Percentiles rank a stretch among this genome's conserved stretches.
Evolutionary conservation across 495 filamentous ascomycete genomes (phyloP).

Genomic region (Saxophila tyrrhenica): DNA sequence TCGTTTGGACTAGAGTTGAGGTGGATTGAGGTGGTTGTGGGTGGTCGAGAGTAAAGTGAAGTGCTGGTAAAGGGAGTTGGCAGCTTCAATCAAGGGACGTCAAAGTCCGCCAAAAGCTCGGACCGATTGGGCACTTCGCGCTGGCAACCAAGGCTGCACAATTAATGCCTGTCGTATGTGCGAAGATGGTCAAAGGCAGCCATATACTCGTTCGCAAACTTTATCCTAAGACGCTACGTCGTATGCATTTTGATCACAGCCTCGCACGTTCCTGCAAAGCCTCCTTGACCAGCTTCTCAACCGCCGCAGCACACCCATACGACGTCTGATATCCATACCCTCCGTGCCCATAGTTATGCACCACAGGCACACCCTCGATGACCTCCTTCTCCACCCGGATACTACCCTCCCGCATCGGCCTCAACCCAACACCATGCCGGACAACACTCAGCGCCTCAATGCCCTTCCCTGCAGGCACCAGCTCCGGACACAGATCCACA

Average conservation of each 20-base stretch:
- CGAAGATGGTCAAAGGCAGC: too few relatives aligned
- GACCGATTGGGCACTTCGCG: neutral
- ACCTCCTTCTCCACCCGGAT: constrained; percentile 74
- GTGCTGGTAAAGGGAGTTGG: neutral
- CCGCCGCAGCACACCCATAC: constrained; percentile 68
- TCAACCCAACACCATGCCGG: constrained; percentile 76
- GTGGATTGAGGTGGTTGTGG: neutral
- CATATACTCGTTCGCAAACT: neutral
- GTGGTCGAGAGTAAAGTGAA: neutral
- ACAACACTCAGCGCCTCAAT: constrained; percentile 74
- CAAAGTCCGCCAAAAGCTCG: neutral
- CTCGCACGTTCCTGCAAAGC: constrained; percentile 27
- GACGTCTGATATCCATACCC: constrained; percentile 83
- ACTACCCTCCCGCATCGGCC: constrained; percentile 64
- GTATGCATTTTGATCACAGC: neutral
- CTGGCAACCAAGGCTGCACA: neutral
- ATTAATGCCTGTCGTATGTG: neutral
- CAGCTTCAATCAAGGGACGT: neutral
- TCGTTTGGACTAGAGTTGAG: neutral
- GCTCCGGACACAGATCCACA: constrained; percentile 56
- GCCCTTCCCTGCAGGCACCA: constrained; percentile 62
- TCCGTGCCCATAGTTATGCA: constrained; percentile 95
- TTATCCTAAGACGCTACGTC: neutral
- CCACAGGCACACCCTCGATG: constrained; percentile 57
- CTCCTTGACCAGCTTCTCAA: constrained; percentile 60